Base-by-base conservation (phyloP, 768 basidiomycete genomes). In the Boletellus ananas region DNA sequence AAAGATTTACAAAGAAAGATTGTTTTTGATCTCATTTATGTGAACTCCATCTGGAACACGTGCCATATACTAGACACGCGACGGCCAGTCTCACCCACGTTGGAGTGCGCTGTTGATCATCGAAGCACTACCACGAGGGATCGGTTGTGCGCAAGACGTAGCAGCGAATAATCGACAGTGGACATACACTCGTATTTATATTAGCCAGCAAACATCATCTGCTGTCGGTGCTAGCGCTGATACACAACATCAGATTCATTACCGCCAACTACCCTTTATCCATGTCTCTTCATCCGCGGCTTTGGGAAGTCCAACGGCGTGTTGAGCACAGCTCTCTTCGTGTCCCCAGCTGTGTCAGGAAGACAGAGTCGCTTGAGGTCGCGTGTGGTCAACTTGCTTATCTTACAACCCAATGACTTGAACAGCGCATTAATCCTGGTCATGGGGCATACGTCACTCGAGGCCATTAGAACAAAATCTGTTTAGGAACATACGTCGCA, bases 281-380 rank as follows among this genome's bases (percentile, higher is more conserved):
- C 13, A 11, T 69, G 66, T 45, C 72, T 69, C 55, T 61, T 73
- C 23, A 55, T 47, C 20, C 71, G 63, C 18, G 78, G 75, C 61
- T 87, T 89, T 0, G 93, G 94, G 70, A 96, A 96, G 53, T 79
- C 74, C 1, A 95, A 75, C 3, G 94, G 94, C 0, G 82, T 79
- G 37, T 71, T 79, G 47, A 98, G 74, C 1, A 86, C 72, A 0
- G 93, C 94, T 46, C 84, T 77, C 62, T 87, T 88, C 36, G 76
- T 76, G 34, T 79, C 79, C 8, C 76, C 83, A 3, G 79, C 80
- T 29, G 74, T 76, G 40, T 84, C 77, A 0, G 85, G 76, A 17
- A 93, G 69, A 10, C 90, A 87, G 34, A 88, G 73, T 53, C 77
- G 74, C 50, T 83, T 81, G 7, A 91, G 76, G 54, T 94, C 89